phyloP scores from a whole-genome alignment of 768 basidiomycete species.

The Paxillus involutus region DNA sequence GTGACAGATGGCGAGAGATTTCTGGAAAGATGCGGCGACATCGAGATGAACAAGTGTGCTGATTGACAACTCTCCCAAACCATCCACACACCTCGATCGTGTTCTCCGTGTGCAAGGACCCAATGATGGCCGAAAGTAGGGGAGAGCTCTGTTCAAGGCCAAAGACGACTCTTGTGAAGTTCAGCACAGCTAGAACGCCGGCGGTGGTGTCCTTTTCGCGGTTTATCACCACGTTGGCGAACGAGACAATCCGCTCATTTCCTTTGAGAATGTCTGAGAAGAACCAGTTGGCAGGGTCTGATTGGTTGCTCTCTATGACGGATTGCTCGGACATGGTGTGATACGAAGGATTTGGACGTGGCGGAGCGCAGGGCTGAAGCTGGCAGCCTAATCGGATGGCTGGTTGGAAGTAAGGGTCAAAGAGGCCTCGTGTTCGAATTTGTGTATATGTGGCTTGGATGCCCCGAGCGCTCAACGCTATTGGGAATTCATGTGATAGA shows the following conservation, averaged over 20 bases:
- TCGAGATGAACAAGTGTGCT: background rate
- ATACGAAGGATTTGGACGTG: too few relatives aligned
- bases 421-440: too few relatives aligned
- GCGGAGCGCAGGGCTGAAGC: too few relatives aligned
- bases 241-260: constrained; percentile 39
- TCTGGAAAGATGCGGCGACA: constrained; percentile 32
- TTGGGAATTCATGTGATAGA: too few relatives aligned
- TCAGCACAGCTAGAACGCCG: constrained; percentile 58
- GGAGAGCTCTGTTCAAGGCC: background rate
- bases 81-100: constrained; percentile 16
- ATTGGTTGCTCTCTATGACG: too few relatives aligned
- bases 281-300: background rate
- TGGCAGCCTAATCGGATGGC: too few relatives aligned
- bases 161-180: constrained; percentile 53
- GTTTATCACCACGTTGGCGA: constrained; percentile 43
- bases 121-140: constrained; percentile 13
- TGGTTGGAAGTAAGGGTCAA: too few relatives aligned
- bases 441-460: too few relatives aligned
- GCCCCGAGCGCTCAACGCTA: too few relatives aligned
- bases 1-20: constrained; percentile 49
- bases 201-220: constrained; percentile 32
- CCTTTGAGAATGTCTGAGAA: constrained; percentile 21
- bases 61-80: background rate
- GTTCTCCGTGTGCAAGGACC: constrained; percentile 10
- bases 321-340: too few relatives aligned